Evolutionary conservation across 2,329 filamentous ascomycete genomes (phyloP).

Genomic region (Penicillium sp.): DNA sequence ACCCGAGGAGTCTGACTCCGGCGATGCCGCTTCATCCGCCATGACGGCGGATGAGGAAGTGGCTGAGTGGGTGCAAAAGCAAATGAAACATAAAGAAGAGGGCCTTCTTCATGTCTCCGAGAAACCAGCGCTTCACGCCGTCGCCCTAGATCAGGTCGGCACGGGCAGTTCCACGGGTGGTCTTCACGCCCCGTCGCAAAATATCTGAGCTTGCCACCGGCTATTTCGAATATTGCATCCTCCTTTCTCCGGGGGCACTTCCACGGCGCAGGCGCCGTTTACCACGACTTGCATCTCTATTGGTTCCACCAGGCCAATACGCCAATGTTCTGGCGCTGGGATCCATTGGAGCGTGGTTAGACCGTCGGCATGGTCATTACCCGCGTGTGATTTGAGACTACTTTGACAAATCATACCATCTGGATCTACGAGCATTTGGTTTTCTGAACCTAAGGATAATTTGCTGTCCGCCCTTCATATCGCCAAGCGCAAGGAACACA

Average conservation of each 20-base stretch:
- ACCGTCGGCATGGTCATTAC: not conserved
- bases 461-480: not conserved
- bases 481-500: not conserved
- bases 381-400: not conserved
- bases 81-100: constrained; percentile 57
- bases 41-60: constrained; percentile 68
- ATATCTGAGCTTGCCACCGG: constrained; percentile 7
- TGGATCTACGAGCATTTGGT: constrained; percentile 1
- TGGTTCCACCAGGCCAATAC: not conserved
- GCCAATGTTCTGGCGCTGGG: not conserved
- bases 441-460: not conserved
- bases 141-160: constrained; percentile 64
- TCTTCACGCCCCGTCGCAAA: constrained; percentile 9
- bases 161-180: constrained; percentile 32
- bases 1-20: constrained; percentile 22
- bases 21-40: constrained; percentile 28
- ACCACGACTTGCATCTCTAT: not conserved
- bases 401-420: not conserved
- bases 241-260: constrained; percentile 1
- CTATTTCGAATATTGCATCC: constrained; percentile 4
- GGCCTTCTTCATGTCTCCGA: constrained; percentile 48
- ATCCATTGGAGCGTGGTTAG: not conserved
- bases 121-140: constrained; percentile 79
- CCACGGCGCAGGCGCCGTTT: constrained; percentile 18
- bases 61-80: constrained; percentile 69